phyloP scores from a whole-genome alignment of 139 green algal species.

The Zygnema circumcarinatum region DNA sequence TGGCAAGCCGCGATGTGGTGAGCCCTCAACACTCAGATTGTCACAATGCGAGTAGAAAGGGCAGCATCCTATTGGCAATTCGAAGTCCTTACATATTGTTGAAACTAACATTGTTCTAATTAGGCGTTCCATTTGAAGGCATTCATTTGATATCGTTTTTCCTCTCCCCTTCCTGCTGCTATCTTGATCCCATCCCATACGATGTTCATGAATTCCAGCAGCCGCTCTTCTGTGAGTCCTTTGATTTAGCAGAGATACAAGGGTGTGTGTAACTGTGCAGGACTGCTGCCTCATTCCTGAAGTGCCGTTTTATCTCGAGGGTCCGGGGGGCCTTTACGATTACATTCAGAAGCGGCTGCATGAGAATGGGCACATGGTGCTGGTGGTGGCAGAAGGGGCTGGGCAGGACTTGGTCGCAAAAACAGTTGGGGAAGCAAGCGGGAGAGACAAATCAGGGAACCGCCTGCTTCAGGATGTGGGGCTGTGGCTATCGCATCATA shows the following conservation, averaged over 20 bases:
- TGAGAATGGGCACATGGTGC: conserved; percentile 72
- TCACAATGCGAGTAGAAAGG: no score
- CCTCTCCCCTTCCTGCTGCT: no score
- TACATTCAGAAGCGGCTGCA: conserved; percentile 82
- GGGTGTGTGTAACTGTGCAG: no score
- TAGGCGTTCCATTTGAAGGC: no score
- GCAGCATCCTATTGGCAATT: no score
- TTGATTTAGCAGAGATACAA: no score
- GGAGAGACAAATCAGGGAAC: conserved; percentile 74
- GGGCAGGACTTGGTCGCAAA: conserved; percentile 76
- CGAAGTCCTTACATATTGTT: no score
- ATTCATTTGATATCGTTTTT: no score
- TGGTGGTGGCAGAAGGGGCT: conserved; percentile 88
- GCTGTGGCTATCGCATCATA: conserved; percentile 74
- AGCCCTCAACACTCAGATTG: conserved; percentile 7
- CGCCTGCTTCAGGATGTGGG: conserved; percentile 88
- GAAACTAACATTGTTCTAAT: no score
- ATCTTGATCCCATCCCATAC: no score
- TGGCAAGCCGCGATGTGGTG: conserved; percentile 77
- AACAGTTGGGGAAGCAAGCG: not conserved
- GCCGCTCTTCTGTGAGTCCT: no score
- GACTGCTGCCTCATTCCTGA: conserved; percentile 95
- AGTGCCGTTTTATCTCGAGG: conserved; percentile 85
- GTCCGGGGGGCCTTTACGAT: conserved; percentile 76
- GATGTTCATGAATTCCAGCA: no score